phyloP scores from a whole-genome alignment of 2,329 filamentous ascomycete genomes.

The Sclerotinia subarctica region DNA sequence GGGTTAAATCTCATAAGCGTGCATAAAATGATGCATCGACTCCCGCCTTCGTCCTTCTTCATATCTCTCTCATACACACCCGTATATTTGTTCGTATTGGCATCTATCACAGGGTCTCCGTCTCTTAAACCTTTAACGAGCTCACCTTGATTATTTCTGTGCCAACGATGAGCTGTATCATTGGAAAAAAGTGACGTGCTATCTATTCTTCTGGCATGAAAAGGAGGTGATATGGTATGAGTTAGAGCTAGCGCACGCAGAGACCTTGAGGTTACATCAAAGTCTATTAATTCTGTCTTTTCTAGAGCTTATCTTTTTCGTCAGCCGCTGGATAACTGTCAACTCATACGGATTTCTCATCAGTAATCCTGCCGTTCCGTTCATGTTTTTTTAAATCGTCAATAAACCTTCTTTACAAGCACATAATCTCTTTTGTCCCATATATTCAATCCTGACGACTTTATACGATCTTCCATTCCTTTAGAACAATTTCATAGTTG shows the following conservation, averaged over 20 bases:
- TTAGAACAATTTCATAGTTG: neutral
- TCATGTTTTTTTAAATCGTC: neutral
- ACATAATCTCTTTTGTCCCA: neutral
- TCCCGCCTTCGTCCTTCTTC: neutral
- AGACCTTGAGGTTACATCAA: neutral
- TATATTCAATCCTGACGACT: neutral
- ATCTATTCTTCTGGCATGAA: too few relatives aligned
- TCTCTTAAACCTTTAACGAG: neutral
- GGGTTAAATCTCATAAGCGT: neutral
- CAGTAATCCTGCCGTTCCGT: neutral
- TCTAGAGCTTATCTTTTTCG: neutral
- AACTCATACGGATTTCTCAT: neutral
- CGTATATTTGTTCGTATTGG: neutral
- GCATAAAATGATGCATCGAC: neutral
- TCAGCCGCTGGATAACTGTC: neutral
- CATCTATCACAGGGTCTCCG: neutral
- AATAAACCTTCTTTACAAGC: neutral
- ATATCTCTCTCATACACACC: neutral
- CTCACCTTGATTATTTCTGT: neutral
- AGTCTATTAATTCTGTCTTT: too few relatives aligned
- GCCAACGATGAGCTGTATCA: neutral
- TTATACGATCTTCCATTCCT: neutral
- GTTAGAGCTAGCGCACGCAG: neutral
- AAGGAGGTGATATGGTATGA: neutral
- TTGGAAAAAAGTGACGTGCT: neutral